Conservation (phyloP, 257 asterid genomes). For the Linderniella brevidens region DNA sequence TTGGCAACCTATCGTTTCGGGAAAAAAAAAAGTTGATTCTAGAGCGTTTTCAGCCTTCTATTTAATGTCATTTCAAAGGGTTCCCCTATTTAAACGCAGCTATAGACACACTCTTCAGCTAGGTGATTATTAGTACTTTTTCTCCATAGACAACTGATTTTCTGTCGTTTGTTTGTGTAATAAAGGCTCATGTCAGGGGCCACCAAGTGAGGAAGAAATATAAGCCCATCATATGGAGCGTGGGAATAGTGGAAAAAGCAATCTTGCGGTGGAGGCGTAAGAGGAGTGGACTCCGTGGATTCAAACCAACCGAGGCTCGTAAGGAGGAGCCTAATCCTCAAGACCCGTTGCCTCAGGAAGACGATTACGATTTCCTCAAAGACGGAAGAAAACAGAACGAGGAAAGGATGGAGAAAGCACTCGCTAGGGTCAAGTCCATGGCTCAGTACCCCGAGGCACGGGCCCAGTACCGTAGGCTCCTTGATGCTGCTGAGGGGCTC, state of each 20-base stretch:
- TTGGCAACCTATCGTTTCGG: too few species aligned
- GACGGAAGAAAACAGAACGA: conserved; percentile 86
- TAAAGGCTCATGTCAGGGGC: conserved; percentile 93
- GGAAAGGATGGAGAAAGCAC: conserved; percentile 79
- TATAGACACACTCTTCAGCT: neutral
- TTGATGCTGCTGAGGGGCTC: conserved; percentile 64
- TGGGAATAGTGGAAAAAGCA: conserved; percentile 83
- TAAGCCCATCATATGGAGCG: conserved; percentile 81
- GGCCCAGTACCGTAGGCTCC: conserved; percentile 82
- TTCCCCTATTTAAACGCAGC: too few species aligned
- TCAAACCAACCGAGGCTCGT: conserved; percentile 34
- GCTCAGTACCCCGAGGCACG: conserved; percentile 77
- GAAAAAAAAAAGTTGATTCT: too few species aligned
- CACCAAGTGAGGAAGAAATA: conserved; percentile 88
- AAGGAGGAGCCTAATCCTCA: conserved; percentile 17
- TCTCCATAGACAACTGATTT: neutral
- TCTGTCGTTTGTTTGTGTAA: conserved; percentile 14
- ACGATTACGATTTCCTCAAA: conserved; percentile 72
- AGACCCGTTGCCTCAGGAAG: conserved; percentile 30
- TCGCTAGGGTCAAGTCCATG: conserved; percentile 84
- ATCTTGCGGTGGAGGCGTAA: conserved; percentile 93
- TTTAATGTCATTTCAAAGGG: too few species aligned
- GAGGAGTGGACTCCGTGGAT: conserved; percentile 80
- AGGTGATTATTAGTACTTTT: conserved; percentile 1
- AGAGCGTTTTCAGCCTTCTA: too few species aligned